phyloP scores from a whole-genome alignment of 1,139 yeast genomes.

The Geotrichum australiense region DNA sequence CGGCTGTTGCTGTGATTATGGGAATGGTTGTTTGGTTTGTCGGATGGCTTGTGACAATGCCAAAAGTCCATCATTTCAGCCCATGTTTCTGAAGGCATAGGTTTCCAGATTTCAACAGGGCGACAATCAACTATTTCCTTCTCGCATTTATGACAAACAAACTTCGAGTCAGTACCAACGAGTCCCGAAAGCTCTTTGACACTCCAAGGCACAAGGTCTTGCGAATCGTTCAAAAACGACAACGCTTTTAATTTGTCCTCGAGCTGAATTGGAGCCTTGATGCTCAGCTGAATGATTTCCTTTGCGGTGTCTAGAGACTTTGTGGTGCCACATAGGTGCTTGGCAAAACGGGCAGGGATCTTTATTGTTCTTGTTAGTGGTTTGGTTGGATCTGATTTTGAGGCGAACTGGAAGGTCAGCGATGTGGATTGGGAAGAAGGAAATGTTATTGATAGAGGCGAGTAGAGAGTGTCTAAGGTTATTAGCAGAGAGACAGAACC shows the following conservation, averaged over 20 bases:
- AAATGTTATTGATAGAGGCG: slow-evolving; percentile 12
- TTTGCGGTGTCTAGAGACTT: neutral
- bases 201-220: slow-evolving; percentile 10
- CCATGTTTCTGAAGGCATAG: slow-evolving; percentile 92
- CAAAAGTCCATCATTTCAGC: slow-evolving; percentile 94
- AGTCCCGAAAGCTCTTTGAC: slow-evolving; percentile 2
- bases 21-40: slow-evolving; percentile 26
- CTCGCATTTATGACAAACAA: slow-evolving; percentile 5
- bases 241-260: neutral
- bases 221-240: slow-evolving; percentile 11
- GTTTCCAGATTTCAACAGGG: slow-evolving; percentile 32
- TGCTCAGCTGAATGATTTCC: slow-evolving; percentile 6
- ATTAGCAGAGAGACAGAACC: slow-evolving; percentile 26
- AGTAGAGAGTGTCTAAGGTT: slow-evolving; percentile 20
- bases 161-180: neutral
- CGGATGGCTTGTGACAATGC: slow-evolving; percentile 91
- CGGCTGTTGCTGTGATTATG: neutral
- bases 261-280: slow-evolving; percentile 2
- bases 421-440: slow-evolving; percentile 2
- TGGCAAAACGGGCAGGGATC: slow-evolving; percentile 9
- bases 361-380: slow-evolving; percentile 1
- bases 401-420: slow-evolving; percentile 2
- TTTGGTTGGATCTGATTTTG: neutral
- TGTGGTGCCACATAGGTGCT: slow-evolving; percentile 5
- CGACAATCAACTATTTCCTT: neutral